phyloP scores from a whole-genome alignment of 257 asterid genomes.

The Gentiana macrophylla region DNA sequence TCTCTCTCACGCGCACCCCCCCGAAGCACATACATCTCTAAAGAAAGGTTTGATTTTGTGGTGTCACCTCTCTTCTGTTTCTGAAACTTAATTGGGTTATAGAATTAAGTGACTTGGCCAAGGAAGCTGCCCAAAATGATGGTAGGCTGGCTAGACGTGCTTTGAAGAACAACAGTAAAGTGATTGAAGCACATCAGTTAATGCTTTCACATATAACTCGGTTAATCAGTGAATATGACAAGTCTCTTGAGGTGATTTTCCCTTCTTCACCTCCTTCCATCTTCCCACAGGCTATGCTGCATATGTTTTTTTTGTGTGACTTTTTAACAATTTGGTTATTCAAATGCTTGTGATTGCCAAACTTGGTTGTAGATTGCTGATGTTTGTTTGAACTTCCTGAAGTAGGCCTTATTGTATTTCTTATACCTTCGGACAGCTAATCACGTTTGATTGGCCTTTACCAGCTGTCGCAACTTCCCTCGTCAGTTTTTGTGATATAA shows the following conservation, averaged over 20 bases:
- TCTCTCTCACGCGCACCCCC: not conserved
- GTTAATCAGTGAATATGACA: conserved; percentile 30
- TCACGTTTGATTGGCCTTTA: no score
- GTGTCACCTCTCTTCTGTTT: not conserved
- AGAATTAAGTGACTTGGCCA: conserved; percentile 49
- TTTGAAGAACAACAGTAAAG: conserved; percentile 46
- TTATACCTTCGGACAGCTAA: no score
- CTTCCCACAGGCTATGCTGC: not conserved
- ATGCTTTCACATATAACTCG: conserved; percentile 34
- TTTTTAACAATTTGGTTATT: not conserved
- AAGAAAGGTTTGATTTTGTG: not conserved
- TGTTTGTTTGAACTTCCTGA: no score
- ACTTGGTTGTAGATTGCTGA: no score
- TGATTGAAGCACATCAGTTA: conserved; percentile 57
- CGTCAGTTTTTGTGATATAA: no score
- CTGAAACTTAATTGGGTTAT: not conserved
- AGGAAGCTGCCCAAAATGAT: conserved; percentile 52
- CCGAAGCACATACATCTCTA: no score
- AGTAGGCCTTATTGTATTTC: no score
- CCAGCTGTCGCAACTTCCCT: no score
- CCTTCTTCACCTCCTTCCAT: not conserved
- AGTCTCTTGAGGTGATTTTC: conserved; percentile 31
- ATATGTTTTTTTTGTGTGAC: not conserved
- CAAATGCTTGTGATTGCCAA: no score
- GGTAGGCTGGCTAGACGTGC: conserved; percentile 77